Percentiles rank a stretch among this genome's conserved stretches.
phyloP scores from a whole-genome alignment of 2,329 filamentous ascomycete genomes.

The Onygenales sp. region DNA sequence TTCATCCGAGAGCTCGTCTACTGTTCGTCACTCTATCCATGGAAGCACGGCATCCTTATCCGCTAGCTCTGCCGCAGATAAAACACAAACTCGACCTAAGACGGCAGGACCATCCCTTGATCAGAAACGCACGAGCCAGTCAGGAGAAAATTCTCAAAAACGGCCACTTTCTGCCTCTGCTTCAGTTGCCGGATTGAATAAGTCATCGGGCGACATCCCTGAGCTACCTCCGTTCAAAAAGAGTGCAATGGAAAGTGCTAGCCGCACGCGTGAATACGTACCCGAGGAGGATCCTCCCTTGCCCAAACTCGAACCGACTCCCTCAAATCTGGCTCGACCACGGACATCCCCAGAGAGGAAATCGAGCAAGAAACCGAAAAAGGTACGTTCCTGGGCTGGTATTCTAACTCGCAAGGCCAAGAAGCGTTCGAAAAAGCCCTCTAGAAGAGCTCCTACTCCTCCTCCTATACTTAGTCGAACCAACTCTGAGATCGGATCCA shows the following conservation, averaged over 20 bases:
- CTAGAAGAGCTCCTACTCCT: constrained; percentile 31
- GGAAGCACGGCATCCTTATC: constrained; percentile 37
- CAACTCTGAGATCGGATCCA: constrained; percentile 31
- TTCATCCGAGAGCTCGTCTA: constrained; percentile 65
- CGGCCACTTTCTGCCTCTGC: constrained; percentile 33
- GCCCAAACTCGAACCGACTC: constrained; percentile 3
- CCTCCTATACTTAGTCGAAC: constrained; percentile 34
- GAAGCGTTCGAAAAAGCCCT: constrained; percentile 32
- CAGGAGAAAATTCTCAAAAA: constrained; percentile 20
- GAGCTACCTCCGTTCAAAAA: not conserved
- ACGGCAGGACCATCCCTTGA: constrained; percentile 34
- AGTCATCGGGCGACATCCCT: not conserved
- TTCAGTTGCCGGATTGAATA: constrained; percentile 10
- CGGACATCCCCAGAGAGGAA: constrained; percentile 22
- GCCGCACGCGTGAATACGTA: not conserved
- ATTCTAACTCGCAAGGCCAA: constrained; percentile 43
- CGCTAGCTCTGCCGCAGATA: constrained; percentile 9
- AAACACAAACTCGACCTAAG: constrained; percentile 27
- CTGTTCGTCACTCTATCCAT: constrained; percentile 63
- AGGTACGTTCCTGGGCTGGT: constrained; percentile 57
- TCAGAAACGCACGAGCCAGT: constrained; percentile 14
- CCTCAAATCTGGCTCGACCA: constrained; percentile 14
- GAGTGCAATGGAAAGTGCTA: not conserved
- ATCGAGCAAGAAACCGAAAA: constrained; percentile 52
- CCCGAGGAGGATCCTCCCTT: not conserved